phyloP scores from a whole-genome alignment of 2,329 filamentous ascomycete genomes.

The Escovopsis sp. region DNA sequence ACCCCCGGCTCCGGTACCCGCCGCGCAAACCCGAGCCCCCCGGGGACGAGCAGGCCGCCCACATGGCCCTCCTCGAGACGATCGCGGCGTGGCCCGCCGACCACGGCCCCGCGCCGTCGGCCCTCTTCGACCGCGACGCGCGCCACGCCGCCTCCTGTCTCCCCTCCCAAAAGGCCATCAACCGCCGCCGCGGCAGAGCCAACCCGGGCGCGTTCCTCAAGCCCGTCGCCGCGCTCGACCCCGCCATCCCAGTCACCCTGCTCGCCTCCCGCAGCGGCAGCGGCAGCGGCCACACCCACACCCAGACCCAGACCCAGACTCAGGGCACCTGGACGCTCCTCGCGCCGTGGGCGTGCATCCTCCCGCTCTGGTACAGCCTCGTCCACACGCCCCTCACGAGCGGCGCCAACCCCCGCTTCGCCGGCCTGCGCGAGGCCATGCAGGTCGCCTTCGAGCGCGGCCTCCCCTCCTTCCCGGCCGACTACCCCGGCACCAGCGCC shows the following conservation, averaged over 20 bases:
- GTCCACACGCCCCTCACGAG: constrained; percentile 69
- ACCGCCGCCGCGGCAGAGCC: constrained; percentile 54
- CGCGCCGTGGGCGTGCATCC: constrained; percentile 80
- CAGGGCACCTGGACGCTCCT: constrained; percentile 71
- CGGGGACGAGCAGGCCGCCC: constrained; percentile 20
- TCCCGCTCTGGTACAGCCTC: constrained; percentile 71
- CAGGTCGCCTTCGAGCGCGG: constrained; percentile 73
- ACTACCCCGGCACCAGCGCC: constrained; percentile 65
- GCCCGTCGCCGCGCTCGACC: constrained; percentile 44
- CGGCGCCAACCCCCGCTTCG: constrained; percentile 69
- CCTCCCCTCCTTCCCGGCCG: constrained; percentile 71
- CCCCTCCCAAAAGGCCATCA: constrained; percentile 67
- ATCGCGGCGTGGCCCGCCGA: constrained; percentile 58
- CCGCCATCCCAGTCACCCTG: constrained; percentile 62
- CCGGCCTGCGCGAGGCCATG: constrained; percentile 62
- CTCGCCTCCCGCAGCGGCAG: constrained; percentile 29
- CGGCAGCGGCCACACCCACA: too few species aligned
- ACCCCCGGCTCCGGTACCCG: constrained; percentile 70
- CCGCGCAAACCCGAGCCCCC: constrained; percentile 38
- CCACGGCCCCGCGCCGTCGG: constrained; percentile 26
- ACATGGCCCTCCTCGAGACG: constrained; percentile 36
- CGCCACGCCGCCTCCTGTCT: constrained; percentile 51
- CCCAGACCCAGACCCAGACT: constrained; percentile 21
- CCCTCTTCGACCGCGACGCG: constrained; percentile 53
- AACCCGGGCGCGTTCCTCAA: constrained; percentile 48